Evolutionary conservation across 208 protist genomes (phyloP).

Genomic region (Wallacemonas sp.): DNA sequence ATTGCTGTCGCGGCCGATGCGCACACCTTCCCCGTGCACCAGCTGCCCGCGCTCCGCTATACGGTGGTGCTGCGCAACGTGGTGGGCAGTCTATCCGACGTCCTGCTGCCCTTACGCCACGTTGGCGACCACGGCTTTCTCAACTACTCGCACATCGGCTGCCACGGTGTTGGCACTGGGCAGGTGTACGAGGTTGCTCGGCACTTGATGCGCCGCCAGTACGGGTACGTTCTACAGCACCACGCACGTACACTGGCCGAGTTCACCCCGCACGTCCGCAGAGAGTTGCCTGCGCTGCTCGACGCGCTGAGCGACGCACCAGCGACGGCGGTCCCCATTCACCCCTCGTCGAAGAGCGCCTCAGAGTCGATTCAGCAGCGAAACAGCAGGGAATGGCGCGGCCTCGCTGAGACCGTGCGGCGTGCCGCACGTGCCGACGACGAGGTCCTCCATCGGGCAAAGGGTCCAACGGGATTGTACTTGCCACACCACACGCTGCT

Average conservation of each 20-base stretch:
- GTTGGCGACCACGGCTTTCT: constrained; percentile 47
- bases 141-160: constrained; percentile 78
- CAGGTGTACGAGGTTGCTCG: constrained; percentile 58
- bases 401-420: constrained; percentile 30
- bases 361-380: neutral
- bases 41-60: constrained; percentile 59
- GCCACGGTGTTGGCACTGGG: constrained; percentile 58
- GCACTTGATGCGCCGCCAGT: constrained; percentile 68
- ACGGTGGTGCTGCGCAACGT: constrained; percentile 72
- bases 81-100: constrained; percentile 46
- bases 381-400: constrained; percentile 37
- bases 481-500: constrained; percentile 70
- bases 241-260: constrained; percentile 62
- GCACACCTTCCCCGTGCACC: constrained; percentile 32
- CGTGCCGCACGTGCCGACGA: constrained; percentile 37
- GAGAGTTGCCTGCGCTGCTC: constrained; percentile 54
- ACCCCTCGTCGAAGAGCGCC: too few relatives aligned
- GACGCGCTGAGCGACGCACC: constrained; percentile 35
- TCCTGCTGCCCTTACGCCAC: constrained; percentile 60
- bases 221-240: constrained; percentile 44
- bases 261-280: constrained; percentile 46
- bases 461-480: constrained; percentile 69
- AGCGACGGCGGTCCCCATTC: neutral
- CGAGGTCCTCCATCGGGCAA: constrained; percentile 23
- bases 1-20: constrained; percentile 16